Percentiles rank a stretch among this genome's conserved stretches.
phyloP scores from a whole-genome alignment of 2,329 filamentous ascomycete species.

The Exophiala oligosperma region DNA sequence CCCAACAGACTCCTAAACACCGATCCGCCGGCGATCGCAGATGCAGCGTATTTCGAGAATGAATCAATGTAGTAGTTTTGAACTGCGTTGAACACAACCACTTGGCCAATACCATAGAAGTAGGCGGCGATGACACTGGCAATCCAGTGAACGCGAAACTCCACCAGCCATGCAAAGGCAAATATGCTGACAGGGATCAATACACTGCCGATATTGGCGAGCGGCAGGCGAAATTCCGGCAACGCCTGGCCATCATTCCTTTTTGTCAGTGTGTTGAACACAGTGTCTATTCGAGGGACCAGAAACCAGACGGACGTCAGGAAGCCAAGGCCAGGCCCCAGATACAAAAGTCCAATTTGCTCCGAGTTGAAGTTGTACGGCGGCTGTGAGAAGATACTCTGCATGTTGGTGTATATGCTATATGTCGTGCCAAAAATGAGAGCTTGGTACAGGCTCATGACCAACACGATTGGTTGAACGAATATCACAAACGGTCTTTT shows the following conservation, averaged over 20 bases:
- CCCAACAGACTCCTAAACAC: constrained; percentile 48
- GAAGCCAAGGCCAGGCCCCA: constrained; percentile 60
- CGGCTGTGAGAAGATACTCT: constrained; percentile 45
- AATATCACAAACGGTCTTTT: constrained; percentile 55
- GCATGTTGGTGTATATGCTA: constrained; percentile 61
- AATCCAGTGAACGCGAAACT: constrained; percentile 53
- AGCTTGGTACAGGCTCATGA: constrained; percentile 52
- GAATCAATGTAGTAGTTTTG: constrained; percentile 47
- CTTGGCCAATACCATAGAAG: constrained; percentile 53
- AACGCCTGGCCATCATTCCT: constrained; percentile 26
- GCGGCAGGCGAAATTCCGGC: constrained; percentile 58
- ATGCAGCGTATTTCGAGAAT: constrained; percentile 50
- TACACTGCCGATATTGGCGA: constrained; percentile 46
- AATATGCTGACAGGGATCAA: constrained; percentile 48
- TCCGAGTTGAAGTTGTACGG: constrained; percentile 55
- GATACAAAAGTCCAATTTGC: constrained; percentile 59
- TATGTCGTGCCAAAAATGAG: constrained; percentile 61
- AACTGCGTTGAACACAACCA: constrained; percentile 54
- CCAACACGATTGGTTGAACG: constrained; percentile 60
- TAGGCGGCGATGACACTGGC: constrained; percentile 48
- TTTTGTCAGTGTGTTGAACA: constrained; percentile 36
- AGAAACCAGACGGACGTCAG: constrained; percentile 50
- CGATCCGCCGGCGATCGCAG: constrained; percentile 48
- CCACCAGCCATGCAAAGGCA: constrained; percentile 50
- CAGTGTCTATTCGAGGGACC: constrained; percentile 45